Base-by-base conservation (phyloP, 2,329 filamentous ascomycete species). In the Elsinoe perseae region DNA sequence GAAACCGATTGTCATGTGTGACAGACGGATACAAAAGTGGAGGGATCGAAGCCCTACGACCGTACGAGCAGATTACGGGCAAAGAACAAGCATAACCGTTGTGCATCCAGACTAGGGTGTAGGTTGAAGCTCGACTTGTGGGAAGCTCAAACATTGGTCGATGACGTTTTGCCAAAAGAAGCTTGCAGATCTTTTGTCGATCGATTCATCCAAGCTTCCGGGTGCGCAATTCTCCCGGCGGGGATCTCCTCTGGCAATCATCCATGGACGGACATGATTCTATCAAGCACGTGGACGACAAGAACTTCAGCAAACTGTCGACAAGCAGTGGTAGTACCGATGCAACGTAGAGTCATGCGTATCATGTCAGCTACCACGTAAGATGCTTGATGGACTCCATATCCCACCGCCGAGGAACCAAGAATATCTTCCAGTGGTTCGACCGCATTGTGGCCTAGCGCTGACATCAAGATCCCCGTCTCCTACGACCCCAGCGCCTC, bases 401-500 rank as follows among this genome's bases (percentile, higher is more conserved):
- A 30, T 32, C 16, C 25, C 21, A 14, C 14, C n/a, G 25, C 14
- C 44, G 20, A 25, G 23, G 20, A 10, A 44, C 40, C 40, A 44
- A 44, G 40, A 25, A 44, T 44, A 25, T 44, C 40, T 23, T 20
- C 40, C 40, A 44, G 40, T 44, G 44, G 28, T 30, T 20, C 27
- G 44, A 20, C 27, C 44, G 25, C 27, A 18, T 52, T 38, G 28
- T 38, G 30, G 28, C 18, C 32, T 38, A 36, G 48, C 48, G 48
- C 48, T 52, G 48, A 52, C 48, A 52, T 52, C 48, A 52, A 52
- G 48, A 28, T 38, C 48, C 28, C 48, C 48, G 28, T 32, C 28
- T 38, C n/a, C 36, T 36, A 32, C 48, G 48, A 30, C 28, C 48
- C n/a, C 48, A 52, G 48, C 48, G 36, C 16, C 16, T 30, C 18